Base-by-base conservation (phyloP, 2,329 filamentous ascomycete genomes). In the Hirsutella minnesotensis region DNA sequence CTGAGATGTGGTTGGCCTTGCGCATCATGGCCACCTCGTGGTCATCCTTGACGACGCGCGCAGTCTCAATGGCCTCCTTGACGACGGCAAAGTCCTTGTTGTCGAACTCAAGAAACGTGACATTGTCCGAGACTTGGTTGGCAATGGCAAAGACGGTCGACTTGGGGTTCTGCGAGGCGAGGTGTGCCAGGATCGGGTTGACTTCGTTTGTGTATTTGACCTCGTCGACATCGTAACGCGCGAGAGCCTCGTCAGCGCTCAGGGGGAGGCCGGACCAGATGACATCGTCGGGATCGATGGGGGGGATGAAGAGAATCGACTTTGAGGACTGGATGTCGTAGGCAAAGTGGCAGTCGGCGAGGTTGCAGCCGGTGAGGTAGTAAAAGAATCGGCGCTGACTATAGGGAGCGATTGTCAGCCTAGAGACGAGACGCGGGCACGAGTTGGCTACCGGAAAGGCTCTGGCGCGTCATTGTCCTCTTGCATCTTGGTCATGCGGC, bases 191-290 rank as follows among this genome's bases (percentile, higher is more conserved):
- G n/a, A 74, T 73, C n/a, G 77, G 66, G 59, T 92, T 89, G 52
- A 94, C 69, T 37, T 92, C 82, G 41, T 75, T 77, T 9, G 80
- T 82, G 47, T 79, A 79, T 45, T 75, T 73, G 49, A 90, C 86
- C 30, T 77, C 69, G 59, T 96, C 90, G 49, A 94, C 77, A 51
- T 94, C 86, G 65, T 86, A 96, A 49, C 76, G 73, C 39, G 75
- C 65, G 47, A 83, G 66, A 7, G 90, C 90, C 56, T 95, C 83
- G 35, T 83, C 73, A 29, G 74, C 66, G 30, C 80, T 85, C 47
- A 94, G 68, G 0, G 90, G 92, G 15, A 96, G 73, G 12, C 92
- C 92, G 22, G 83, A 85, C 90, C 90, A 98, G 57, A 96, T 86
- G 45, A 96, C 88, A 43, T 80, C 81, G 36, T 92, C 85, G n/a